Conservation (phyloP, 2,329 filamentous ascomycete genomes). For the Trichoderma citrinoviride region DNA sequence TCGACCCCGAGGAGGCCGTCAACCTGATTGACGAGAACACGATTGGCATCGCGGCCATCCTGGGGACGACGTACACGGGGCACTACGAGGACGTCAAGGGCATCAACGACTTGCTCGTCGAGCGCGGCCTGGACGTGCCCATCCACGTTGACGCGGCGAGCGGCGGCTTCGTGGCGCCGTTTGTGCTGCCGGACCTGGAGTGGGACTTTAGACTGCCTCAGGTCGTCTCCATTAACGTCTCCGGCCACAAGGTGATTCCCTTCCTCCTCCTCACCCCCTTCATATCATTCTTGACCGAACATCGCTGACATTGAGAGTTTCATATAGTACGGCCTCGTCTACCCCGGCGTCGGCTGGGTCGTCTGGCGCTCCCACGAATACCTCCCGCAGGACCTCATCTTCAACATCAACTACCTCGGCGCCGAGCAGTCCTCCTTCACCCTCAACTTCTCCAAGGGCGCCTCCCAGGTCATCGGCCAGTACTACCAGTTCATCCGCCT, state of each 20-base stretch:
- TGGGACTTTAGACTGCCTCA: conserved; percentile 92
- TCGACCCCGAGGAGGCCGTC: conserved; percentile 62
- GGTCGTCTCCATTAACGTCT: conserved; percentile 91
- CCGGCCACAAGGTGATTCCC: conserved; percentile 72
- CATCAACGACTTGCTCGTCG: conserved; percentile 80
- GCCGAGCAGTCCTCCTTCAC: conserved; percentile 95
- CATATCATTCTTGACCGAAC: not conserved
- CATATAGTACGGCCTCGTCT: conserved; percentile 61
- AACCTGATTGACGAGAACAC: conserved; percentile 64
- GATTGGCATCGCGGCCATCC: conserved; percentile 88
- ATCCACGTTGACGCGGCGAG: conserved; percentile 94
- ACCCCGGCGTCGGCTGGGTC: conserved; percentile 92
- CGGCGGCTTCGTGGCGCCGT: conserved; percentile 90
- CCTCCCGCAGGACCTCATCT: conserved; percentile 87
- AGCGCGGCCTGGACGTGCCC: conserved; percentile 72
- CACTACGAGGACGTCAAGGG: conserved; percentile 93
- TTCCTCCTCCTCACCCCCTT: not conserved
- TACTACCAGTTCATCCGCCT: conserved; percentile 97
- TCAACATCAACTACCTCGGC: conserved; percentile 99
- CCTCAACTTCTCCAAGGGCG: conserved; percentile 95
- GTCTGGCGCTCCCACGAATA: conserved; percentile 82
- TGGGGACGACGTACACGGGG: conserved; percentile 92
- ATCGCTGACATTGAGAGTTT: not conserved
- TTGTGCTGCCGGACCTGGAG: conserved; percentile 75
- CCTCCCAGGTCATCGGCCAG: conserved; percentile 90